phyloP scores from a whole-genome alignment of 139 green algal genomes.

The Volvox africanus region DNA sequence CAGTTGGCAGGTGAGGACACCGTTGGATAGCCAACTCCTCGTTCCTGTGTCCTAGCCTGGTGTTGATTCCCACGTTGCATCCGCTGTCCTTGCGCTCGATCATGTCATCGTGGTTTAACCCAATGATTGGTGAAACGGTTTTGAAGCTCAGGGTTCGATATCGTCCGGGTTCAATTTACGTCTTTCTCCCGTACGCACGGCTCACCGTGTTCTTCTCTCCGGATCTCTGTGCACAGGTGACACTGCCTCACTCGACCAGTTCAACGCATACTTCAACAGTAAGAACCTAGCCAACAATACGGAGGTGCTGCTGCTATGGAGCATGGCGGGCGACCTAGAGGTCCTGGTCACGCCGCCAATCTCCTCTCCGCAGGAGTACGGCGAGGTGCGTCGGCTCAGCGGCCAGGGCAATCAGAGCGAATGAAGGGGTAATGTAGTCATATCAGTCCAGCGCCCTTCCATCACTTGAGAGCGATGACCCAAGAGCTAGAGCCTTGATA shows the following conservation, averaged over 20 bases:
- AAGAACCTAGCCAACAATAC: slow-evolving; percentile 64
- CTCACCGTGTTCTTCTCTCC: neutral
- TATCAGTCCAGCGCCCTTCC: no score
- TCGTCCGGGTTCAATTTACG: no score
- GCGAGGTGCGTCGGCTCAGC: neutral
- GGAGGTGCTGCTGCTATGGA: slow-evolving; percentile 53
- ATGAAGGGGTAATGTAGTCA: no score
- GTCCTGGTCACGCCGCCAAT: slow-evolving; percentile 51
- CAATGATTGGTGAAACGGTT: no score
- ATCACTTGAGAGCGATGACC: no score
- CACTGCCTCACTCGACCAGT: slow-evolving; percentile 68
- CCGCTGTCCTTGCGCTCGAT: no score
- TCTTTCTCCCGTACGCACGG: no score
- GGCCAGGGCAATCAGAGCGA: no score
- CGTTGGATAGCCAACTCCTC: neutral
- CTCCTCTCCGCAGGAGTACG: slow-evolving; percentile 21
- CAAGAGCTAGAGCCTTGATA: no score
- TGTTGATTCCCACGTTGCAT: no score
- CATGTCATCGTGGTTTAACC: no score
- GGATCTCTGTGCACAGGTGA: slow-evolving; percentile 57
- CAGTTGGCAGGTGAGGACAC: slow-evolving; percentile 60
- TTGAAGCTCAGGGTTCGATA: no score
- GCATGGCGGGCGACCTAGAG: slow-evolving; percentile 55
- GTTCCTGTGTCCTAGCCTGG: neutral
- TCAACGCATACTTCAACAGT: slow-evolving; percentile 62